These are phyloP conservation scores for Pythium myriotylum DNA, from an alignment of 352 stramenopile species.

Conservation along the genomic window DNA sequence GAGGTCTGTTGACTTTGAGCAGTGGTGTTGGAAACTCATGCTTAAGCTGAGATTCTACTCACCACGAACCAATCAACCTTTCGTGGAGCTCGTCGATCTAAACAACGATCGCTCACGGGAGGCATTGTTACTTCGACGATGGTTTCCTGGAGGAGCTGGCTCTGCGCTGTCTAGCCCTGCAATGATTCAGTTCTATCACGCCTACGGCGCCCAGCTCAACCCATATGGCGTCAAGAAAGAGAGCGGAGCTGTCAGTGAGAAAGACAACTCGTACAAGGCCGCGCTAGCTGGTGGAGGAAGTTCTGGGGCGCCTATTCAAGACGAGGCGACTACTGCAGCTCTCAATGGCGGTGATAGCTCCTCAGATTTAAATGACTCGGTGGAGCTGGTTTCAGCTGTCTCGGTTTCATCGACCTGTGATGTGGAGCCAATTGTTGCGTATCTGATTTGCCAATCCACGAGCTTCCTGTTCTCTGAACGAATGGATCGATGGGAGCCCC, in stretches of 20 bases:
- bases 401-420: conserved; percentile 52
- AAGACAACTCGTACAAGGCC: conserved; percentile 13
- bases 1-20: conserved; percentile 72
- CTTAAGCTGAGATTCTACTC: conserved; percentile 86
- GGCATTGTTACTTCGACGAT: conserved; percentile 71
- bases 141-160: conserved; percentile 58
- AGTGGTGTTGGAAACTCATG: conserved; percentile 86
- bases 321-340: conserved; percentile 9
- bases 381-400: conserved; percentile 28
- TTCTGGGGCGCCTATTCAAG: conserved; percentile 31
- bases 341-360: conserved; percentile 7
- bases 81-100: conserved; percentile 75
- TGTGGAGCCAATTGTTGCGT: conserved; percentile 84
- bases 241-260: not conserved
- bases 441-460: conserved; percentile 83
- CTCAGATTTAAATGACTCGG: conserved; percentile 21
- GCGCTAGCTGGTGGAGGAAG: conserved; percentile 28
- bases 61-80: conserved; percentile 59
- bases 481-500: conserved; percentile 82
- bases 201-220: conserved; percentile 38
- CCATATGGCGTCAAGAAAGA: conserved; percentile 2
- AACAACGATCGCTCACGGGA: conserved; percentile 70
- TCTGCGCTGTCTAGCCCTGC: conserved; percentile 9
- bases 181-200: conserved; percentile 58
- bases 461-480: conserved; percentile 73